phyloP scores from a whole-genome alignment of 441 rosid species.

The Erodium trifolium region DNA sequence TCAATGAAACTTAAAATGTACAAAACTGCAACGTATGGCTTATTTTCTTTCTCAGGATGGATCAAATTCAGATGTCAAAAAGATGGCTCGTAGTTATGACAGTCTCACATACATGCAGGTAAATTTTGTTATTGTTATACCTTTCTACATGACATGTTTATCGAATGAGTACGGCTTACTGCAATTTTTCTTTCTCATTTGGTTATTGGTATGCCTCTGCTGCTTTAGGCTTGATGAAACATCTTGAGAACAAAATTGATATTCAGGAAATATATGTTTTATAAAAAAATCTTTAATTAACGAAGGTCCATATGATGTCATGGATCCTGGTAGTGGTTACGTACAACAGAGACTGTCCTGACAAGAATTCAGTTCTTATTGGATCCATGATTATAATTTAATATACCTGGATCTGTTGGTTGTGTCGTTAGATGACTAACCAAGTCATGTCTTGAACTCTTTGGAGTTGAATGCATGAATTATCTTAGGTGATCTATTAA shows the following conservation, averaged over 20 bases:
- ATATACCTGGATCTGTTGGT: too few species aligned
- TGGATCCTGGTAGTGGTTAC: too few species aligned
- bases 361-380: too few species aligned
- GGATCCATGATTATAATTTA: too few species aligned
- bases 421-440: too few species aligned
- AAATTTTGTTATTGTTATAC: neutral
- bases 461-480: too few species aligned
- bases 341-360: too few species aligned
- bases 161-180: neutral
- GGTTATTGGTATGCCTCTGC: neutral
- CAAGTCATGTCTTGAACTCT: too few species aligned
- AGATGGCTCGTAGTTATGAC: conserved; percentile 72
- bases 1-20: conserved; percentile 9
- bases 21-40: conserved; percentile 11
- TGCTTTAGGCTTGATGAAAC: neutral
- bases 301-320: too few species aligned
- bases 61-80: conserved; percentile 50
- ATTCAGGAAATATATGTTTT: neutral
- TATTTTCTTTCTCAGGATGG: conserved; percentile 55
- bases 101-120: conserved; percentile 85
- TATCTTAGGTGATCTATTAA: too few species aligned
- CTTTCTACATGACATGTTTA: neutral
- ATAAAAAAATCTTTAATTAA: too few species aligned
- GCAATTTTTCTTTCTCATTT: neutral
- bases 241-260: neutral